These are phyloP conservation scores for Durio zibethinus DNA, from an alignment of 345 rosid species.

Conservation along the genomic window DNA sequence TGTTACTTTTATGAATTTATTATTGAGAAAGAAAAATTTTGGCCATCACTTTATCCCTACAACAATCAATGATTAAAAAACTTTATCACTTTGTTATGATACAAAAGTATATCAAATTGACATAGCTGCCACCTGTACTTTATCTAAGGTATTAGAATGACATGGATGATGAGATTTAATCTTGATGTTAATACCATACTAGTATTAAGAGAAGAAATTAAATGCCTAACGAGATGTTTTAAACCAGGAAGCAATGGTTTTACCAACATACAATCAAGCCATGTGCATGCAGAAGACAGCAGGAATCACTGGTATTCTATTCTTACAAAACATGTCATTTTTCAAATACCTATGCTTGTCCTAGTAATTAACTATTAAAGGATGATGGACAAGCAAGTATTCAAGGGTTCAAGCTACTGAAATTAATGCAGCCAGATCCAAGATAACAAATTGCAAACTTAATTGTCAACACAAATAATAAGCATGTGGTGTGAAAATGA, in stretches of 20 bases:
- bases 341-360: neutral
- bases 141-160: too few relatives aligned
- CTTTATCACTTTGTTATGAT: neutral
- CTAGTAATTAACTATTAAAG: too few relatives aligned
- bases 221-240: neutral
- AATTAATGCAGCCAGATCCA: neutral
- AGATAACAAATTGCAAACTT: neutral
- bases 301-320: neutral
- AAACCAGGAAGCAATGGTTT: neutral
- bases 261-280: neutral
- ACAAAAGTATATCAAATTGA: neutral
- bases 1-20: neutral
- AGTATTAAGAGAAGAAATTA: too few relatives aligned
- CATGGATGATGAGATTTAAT: neutral
- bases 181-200: too few relatives aligned
- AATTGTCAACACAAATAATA: too few relatives aligned
- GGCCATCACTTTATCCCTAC: slow-evolving; percentile 15
- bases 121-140: neutral
- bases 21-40: slow-evolving; percentile 9
- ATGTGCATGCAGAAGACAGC: neutral
- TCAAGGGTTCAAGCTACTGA: neutral
- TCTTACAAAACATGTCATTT: neutral
- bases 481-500: too few relatives aligned
- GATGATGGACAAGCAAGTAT: neutral
- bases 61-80: slow-evolving; percentile 2